These are phyloP conservation scores for Phytophthora constricta DNA, from an alignment of 352 stramenopile species.

Conservation along the genomic window DNA sequence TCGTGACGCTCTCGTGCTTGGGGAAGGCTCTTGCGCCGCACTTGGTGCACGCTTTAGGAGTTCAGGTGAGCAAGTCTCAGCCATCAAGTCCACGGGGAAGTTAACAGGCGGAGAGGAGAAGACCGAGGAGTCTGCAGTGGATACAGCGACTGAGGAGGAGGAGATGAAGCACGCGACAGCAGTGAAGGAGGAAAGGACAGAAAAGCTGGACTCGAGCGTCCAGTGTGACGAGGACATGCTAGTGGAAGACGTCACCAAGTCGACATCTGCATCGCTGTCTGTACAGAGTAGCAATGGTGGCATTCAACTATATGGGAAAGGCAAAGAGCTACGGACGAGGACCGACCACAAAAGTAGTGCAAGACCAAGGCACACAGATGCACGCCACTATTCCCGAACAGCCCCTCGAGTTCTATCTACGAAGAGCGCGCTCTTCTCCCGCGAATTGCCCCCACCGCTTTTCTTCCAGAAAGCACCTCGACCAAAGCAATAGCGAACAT, in stretches of 20 bases:
- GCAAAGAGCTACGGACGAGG: not conserved
- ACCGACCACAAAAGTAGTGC: not conserved
- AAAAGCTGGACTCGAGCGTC: conserved; percentile 33
- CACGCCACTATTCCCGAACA: not conserved
- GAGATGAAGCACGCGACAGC: not conserved
- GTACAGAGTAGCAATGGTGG: not conserved
- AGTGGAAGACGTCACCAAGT: not conserved
- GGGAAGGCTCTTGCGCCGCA: conserved; percentile 48
- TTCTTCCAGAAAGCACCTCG: conserved; percentile 49
- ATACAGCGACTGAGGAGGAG: conserved; percentile 1
- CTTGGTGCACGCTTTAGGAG: conserved; percentile 35
- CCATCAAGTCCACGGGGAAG: conserved; percentile 1
- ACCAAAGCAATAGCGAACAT: conserved; percentile 11
- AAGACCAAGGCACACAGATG: not conserved
- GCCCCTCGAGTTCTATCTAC: not conserved
- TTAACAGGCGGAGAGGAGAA: not conserved
- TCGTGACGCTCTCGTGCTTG: conserved; percentile 54
- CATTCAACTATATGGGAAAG: not conserved
- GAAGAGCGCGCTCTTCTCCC: conserved; percentile 24
- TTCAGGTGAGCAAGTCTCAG: conserved; percentile 36
- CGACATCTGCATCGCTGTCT: not conserved
- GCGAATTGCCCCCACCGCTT: conserved; percentile 46
- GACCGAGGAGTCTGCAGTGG: not conserved
- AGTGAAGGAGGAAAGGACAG: conserved; percentile 1
- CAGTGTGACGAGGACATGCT: conserved; percentile 42